phyloP scores from a whole-genome alignment of 208 protist genomes.

The Angomonas ambiguus region DNA sequence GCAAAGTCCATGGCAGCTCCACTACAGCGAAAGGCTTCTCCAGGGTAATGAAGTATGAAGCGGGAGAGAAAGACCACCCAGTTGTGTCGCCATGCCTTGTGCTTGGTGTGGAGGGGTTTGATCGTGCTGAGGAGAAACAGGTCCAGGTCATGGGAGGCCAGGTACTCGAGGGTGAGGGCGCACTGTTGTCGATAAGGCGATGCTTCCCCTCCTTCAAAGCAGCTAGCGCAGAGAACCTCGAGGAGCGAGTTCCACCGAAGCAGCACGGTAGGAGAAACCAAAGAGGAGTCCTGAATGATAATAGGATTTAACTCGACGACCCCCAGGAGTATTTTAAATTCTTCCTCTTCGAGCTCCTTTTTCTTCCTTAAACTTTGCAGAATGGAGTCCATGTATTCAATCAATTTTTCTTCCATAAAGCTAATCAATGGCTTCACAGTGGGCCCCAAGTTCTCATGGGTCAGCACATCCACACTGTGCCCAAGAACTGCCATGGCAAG shows the following conservation, averaged over 20 bases:
- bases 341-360: neutral
- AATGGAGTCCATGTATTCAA: neutral
- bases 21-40: slow-evolving; percentile 15
- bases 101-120: slow-evolving; percentile 14
- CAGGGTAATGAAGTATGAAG: slow-evolving; percentile 28
- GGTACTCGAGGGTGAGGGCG: slow-evolving; percentile 23
- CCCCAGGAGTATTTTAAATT: neutral
- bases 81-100: slow-evolving; percentile 18
- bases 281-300: neutral
- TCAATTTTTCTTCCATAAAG: neutral
- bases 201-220: neutral
- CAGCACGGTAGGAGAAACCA: neutral
- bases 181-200: slow-evolving; percentile 6
- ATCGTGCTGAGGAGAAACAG: slow-evolving; percentile 24
- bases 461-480: neutral
- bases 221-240: neutral
- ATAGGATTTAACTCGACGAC: neutral
- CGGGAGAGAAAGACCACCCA: slow-evolving; percentile 29
- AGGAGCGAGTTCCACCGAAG: neutral
- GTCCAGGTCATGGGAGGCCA: slow-evolving; percentile 22
- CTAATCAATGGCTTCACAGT: neutral
- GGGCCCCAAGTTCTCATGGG: neutral
- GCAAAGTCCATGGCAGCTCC: slow-evolving; percentile 24
- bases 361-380: neutral
- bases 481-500: neutral